These are phyloP conservation scores for Oidiodendron maius DNA, from an alignment of 495 filamentous ascomycete species.

Conservation along the genomic window DNA sequence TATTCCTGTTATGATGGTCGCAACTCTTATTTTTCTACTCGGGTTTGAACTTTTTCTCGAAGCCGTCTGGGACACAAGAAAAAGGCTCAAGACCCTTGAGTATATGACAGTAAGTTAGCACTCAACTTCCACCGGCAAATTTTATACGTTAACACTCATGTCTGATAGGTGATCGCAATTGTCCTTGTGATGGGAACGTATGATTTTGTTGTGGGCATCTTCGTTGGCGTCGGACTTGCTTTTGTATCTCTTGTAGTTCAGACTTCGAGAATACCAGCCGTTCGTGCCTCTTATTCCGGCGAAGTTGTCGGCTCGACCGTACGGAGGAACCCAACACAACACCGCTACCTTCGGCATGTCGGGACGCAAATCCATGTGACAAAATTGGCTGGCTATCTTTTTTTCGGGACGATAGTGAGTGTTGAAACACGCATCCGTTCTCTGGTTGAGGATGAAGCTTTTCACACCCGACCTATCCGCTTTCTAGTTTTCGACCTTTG, in stretches of 20 bases:
- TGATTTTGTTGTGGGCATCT: conserved; percentile 92
- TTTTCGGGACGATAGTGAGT: conserved; percentile 93
- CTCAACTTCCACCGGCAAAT: no score
- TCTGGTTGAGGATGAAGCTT: conserved; percentile 76
- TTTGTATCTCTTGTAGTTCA: conserved; percentile 89
- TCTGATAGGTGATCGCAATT: conserved; percentile 84
- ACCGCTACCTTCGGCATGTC: conserved; percentile 76
- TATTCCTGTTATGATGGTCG: conserved; percentile 95
- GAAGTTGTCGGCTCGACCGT: conserved; percentile 87
- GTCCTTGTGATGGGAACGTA: conserved; percentile 93
- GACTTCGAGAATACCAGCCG: conserved; percentile 79
- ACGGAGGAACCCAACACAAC: conserved; percentile 80
- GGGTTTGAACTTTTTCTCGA: conserved; percentile 87
- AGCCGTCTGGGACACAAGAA: conserved; percentile 81
- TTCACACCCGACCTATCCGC: conserved; percentile 68
- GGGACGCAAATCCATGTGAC: conserved; percentile 83
- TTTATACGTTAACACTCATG: no score
- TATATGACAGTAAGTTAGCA: conserved; percentile 69
- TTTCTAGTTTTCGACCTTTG: conserved; percentile 87
- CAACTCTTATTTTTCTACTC: conserved; percentile 86
- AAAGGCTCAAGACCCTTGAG: conserved; percentile 77
- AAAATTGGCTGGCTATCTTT: conserved; percentile 87
- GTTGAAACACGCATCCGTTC: conserved; percentile 82
- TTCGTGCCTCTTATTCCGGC: conserved; percentile 81
- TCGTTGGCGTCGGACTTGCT: conserved; percentile 84